These are phyloP conservation scores for Fusarium citri DNA, from an alignment of 2,329 filamentous ascomycete genomes.

Conservation along the genomic window DNA sequence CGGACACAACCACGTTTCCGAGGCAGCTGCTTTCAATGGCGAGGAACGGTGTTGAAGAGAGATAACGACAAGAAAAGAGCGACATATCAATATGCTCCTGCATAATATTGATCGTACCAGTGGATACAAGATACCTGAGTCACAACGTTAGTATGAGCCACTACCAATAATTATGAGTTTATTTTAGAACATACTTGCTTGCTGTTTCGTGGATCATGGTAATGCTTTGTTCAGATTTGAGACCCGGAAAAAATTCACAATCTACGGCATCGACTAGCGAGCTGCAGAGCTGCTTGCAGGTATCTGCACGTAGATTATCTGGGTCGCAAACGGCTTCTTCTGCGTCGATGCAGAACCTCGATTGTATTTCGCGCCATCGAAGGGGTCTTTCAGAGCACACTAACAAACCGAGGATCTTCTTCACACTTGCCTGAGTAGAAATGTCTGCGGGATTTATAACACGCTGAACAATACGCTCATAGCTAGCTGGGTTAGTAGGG, in stretches of 20 bases:
- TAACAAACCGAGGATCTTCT: fast-evolving
- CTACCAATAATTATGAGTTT: fast-evolving
- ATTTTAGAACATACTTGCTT: neutral
- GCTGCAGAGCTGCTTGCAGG: neutral
- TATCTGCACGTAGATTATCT: fast-evolving
- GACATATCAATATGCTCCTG: neutral
- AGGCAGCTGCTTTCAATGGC: fast-evolving
- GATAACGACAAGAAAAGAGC: fast-evolving
- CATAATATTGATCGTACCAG: fast-evolving
- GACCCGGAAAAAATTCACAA: fast-evolving
- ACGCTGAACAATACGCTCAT: fast-evolving
- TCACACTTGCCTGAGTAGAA: fast-evolving
- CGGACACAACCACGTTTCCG: fast-evolving
- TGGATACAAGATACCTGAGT: fast-evolving
- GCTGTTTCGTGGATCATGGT: neutral
- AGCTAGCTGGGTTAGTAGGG: fast-evolving
- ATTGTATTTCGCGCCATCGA: conserved; percentile 5
- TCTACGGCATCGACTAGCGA: fast-evolving
- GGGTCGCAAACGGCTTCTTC: fast-evolving
- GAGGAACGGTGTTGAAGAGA: fast-evolving
- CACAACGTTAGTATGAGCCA: fast-evolving
- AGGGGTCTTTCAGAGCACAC: neutral
- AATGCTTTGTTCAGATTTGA: fast-evolving
- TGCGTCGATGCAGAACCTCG: neutral
- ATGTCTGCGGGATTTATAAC: fast-evolving